Evolutionary conservation across 768 basidiomycete genomes (phyloP), one percentile per base, ranked within the genome.

Genomic region (Amanita pallidorosea): DNA sequence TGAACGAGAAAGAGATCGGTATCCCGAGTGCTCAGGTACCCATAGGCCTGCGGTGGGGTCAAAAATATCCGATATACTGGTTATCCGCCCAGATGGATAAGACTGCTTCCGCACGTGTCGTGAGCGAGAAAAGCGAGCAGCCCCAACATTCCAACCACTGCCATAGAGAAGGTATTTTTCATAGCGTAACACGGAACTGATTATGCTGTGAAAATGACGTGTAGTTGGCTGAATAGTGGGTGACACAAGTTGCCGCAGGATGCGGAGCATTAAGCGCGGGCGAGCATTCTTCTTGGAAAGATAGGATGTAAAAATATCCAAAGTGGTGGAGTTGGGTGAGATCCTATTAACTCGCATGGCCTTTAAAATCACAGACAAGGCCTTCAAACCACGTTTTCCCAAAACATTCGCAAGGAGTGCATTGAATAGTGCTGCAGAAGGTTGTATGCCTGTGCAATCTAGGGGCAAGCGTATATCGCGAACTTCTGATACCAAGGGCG

Each of bases 351-450:
- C 58, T 34, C 64, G 67, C 84, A 90, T 86, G 45, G 82, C 67
- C 25, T 64, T 67, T 51, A 83, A 64, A 38, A 86, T 61, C 42
- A 55, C 55, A 17, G 64, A 68, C 49, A 77, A 70, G 33, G 68
- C 72, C 34, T 64, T 53, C 42, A 87, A 63, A 36, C 83, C 83
- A 53, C 69, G 69, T 36, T 65, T 63, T 20, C 59, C 61, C 49
- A 86, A 61, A 18, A 77, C 54, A 35, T 77, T 77, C 45, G 67
- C 65, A 11, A 88, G 65, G 17, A 84, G 63, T 17, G 79, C 70
- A 60, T 90, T 88, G 67, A 85, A 77, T 23, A 85, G 64, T 47
- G 71, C 66, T 34, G 67, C 63, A 6, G 70, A 71, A 31, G 73
- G 72, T 12, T 55, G 54, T 23, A 76, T 58, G 33, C 54, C 57